Conservation (phyloP, 495 filamentous ascomycete genomes). For the Penicillium maclennaniae region DNA sequence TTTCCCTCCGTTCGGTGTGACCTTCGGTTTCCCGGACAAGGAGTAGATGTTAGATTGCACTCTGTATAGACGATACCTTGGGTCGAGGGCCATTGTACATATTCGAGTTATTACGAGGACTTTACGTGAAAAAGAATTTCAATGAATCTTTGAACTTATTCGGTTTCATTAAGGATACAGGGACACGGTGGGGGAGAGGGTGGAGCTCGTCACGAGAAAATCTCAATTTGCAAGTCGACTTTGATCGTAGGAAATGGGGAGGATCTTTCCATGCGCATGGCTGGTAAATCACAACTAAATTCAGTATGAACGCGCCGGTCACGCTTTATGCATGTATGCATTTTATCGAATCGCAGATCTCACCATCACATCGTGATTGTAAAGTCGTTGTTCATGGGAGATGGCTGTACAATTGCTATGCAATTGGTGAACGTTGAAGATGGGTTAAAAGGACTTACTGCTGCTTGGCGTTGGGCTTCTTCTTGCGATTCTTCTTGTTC, state of each 20-base stretch:
- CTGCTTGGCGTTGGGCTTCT: neutral
- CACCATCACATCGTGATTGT: neutral
- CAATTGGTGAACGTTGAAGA: neutral
- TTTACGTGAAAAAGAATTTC: neutral
- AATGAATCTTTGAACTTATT: too few relatives aligned
- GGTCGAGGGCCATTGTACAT: neutral
- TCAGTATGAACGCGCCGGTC: neutral
- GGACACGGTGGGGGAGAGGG: too few relatives aligned
- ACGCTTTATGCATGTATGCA: neutral
- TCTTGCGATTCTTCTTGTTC: neutral
- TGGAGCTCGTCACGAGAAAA: too few relatives aligned
- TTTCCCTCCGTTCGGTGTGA: conserved; percentile 75
- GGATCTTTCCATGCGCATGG: neutral
- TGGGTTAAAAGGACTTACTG: neutral
- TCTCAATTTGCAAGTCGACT: too few relatives aligned
- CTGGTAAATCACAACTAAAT: neutral
- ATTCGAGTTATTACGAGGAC: neutral
- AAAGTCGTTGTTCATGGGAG: neutral
- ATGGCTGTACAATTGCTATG: neutral
- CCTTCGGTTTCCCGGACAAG: conserved; percentile 79
- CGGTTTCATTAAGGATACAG: too few relatives aligned
- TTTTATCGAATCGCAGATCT: neutral
- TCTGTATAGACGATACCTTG: neutral
- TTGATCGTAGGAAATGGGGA: too few relatives aligned
- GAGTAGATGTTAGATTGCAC: conserved; percentile 14